Base-by-base conservation (phyloP, 345 rosid species). In the Camelina hispida region DNA sequence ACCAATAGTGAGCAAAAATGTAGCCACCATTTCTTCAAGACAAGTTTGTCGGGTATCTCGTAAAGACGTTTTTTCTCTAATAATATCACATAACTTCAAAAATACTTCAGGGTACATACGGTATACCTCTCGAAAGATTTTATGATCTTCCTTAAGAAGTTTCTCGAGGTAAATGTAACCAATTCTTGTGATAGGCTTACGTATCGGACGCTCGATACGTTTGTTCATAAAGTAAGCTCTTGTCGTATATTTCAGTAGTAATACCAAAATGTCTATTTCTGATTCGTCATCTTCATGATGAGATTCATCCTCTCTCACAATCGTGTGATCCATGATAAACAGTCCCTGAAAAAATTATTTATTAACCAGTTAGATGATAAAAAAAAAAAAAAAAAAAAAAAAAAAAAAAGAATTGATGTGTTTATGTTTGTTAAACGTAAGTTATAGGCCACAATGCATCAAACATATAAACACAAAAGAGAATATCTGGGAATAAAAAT, bases 81-180 rank as follows among this genome's bases (percentile, higher is more conserved):
- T 32, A 57, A 57, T 6, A 30, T 57, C 62, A 32, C 42, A 56
- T 56, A 56, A 32, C 37, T 56, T 56, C 61, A 14, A 8, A 56
- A 56, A 56, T 5, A 32, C 17, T 2, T 8, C 0, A 2, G 11
- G 18, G 1, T 56, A 56, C 38, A 56, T 56, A 56, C 38, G 12
- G 2, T 56, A 56, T 28, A 56, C 9, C 6, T 7, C 1, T 5
- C 38, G 16, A 28, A 56, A 28, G 7, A 6, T 18, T 0, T 14
- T 11, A 1, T 3, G 61, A 13, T 56, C 38, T n/a, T 56, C 13
- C 25, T 18, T 50, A 1, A 42, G 15, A 4, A 4, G 2, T 17
- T 15, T 9, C 5, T 50, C 2, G 3, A 50, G 3, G 55, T 50
- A 18, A 17, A 3, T 7, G 25, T 50, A 50, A 4, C 25, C 55